Evolutionary conservation across 139 green algal genomes (phyloP).

Genomic region (Raphidocelis subcapitata): DNA sequence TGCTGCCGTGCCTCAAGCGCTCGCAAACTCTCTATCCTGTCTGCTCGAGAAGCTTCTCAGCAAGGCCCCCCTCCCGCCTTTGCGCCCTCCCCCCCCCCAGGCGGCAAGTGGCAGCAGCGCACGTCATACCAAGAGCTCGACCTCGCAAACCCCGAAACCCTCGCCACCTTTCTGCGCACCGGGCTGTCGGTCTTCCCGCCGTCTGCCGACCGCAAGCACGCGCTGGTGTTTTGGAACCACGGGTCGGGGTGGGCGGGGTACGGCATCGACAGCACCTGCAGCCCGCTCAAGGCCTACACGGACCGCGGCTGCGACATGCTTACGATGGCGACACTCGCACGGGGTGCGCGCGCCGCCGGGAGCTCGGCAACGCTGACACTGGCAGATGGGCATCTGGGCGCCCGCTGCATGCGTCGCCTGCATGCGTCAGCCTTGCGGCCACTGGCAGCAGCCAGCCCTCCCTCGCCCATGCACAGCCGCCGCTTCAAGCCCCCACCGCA

Average conservation of each 20-base stretch:
- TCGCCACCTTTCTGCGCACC: conserved; percentile 27
- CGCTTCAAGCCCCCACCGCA: no score
- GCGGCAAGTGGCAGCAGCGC: conserved; percentile 26
- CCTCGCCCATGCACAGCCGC: no score
- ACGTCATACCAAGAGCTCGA: conserved; percentile 35
- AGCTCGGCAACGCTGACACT: no score
- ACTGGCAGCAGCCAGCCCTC: no score
- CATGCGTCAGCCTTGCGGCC: no score
- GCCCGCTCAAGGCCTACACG: neutral
- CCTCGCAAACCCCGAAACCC: conserved; percentile 19
- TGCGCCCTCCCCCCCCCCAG: neutral
- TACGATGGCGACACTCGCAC: conserved; percentile 13
- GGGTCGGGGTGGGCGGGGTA: conserved; percentile 45
- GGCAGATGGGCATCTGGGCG: no score
- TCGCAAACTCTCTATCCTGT: no score
- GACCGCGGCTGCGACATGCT: conserved; percentile 26
- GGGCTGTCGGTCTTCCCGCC: conserved; percentile 10
- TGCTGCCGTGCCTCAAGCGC: no score
- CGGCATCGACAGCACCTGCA: conserved; percentile 43
- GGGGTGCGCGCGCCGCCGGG: no score
- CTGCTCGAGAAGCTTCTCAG: neutral
- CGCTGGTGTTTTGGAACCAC: conserved; percentile 46
- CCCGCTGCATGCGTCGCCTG: no score
- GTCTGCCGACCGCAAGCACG: conserved; percentile 25
- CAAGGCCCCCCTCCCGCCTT: neutral